phyloP scores from a whole-genome alignment of 192 early-diverging fungal species.

The Coemansia sp. region DNA sequence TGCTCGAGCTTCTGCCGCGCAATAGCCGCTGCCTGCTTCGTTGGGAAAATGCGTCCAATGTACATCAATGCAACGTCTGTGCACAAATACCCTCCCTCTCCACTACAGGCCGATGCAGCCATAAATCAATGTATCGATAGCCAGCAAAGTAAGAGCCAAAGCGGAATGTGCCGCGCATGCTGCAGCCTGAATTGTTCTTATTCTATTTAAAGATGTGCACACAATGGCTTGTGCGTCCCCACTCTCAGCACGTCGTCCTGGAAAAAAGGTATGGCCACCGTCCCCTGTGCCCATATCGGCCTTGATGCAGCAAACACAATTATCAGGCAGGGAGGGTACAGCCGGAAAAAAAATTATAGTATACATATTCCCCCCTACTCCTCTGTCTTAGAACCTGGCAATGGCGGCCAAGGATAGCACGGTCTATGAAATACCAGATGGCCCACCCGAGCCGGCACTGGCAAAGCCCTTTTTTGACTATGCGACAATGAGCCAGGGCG shows the following conservation, averaged over 20 bases:
- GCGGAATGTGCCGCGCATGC: not conserved
- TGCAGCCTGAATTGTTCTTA: not conserved
- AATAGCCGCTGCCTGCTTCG: not conserved
- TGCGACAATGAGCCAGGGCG: conserved; percentile 39
- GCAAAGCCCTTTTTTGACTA: conserved; percentile 57
- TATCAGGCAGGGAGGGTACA: not conserved
- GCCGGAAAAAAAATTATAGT: too few relatives aligned
- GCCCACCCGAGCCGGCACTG: conserved; percentile 30
- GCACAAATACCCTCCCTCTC: not conserved
- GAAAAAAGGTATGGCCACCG: too few relatives aligned
- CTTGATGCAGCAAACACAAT: not conserved
- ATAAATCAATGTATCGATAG: not conserved
- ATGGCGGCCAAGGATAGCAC: conserved; percentile 7
- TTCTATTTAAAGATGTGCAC: not conserved
- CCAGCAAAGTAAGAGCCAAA: not conserved
- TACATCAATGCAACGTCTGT: not conserved
- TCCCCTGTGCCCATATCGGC: too few relatives aligned
- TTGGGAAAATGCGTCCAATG: not conserved
- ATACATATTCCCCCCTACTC: not conserved
- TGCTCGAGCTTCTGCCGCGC: not conserved
- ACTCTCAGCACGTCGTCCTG: not conserved
- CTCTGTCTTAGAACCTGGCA: not conserved
- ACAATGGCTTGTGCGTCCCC: not conserved
- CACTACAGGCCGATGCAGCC: not conserved
- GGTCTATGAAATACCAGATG: conserved; percentile 50